Base-by-base conservation (phyloP, 1,284 basidiomycete genomes). In the Sanghuangporus sanghuang region DNA sequence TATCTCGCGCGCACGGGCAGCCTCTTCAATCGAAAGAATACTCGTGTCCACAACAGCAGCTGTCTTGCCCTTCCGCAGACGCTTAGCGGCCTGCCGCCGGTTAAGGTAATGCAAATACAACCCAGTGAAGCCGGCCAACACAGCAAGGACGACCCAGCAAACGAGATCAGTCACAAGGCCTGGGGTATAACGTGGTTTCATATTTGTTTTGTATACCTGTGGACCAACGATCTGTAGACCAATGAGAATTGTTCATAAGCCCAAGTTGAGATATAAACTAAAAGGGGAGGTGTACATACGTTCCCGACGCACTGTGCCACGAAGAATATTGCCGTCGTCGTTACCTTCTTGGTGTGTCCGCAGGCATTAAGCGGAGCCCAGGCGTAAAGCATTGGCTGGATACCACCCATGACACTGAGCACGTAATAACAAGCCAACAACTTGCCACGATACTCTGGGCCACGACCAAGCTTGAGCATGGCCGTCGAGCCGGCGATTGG, bases 251-350 rank as follows among this genome's bases (percentile, higher is more conserved):
- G 7, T 38, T 16, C n/a, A 18, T 61, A 9, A n/a, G 21, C n/a
- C 27, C 32, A 11, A 16, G 21, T 14, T 44, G 21, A n/a, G 2
- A 61, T 49, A 36, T 42, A 50, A 36, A 38, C 32, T 27, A 48
- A 48, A 35, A 14, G n/a, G 9, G 40, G 9, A 65, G 72, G 60
- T 59, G 76, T 5, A 57, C 55, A 3, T 57, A 57, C 77, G 63
- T 80, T 79, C 40, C 78, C 78, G 23, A 74, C 76, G 63, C 77
- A 79, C 67, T 80, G 78, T 6, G 76, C 78, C 16, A 78, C 71
- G 60, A 79, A 80, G 32, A 78, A 68, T 9, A 78, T 67, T 3
- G 73, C 78, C 11, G 76, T 77, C 0, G 75, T 78, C 54, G 73
- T 75, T 1, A 72, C 70, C 66, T 78, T 79, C 69, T 79, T 80